Evolutionary conservation across 306 rosid genomes (phyloP).

Genomic region (Begonia peltatifolia): DNA sequence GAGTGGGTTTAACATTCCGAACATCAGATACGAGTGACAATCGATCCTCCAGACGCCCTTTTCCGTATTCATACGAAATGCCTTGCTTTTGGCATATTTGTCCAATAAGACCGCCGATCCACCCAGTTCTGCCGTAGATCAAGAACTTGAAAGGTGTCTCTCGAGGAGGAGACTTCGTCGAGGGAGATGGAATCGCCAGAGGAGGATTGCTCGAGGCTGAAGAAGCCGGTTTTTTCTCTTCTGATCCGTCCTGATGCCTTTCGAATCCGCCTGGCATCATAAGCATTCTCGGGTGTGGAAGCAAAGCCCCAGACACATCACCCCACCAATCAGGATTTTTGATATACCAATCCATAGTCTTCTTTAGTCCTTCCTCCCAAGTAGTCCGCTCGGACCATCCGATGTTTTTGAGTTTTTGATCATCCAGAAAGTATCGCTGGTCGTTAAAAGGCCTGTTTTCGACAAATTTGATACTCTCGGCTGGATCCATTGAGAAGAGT

Average conservation of each 20-base stretch:
- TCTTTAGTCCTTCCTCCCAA: slow-evolving; percentile 35
- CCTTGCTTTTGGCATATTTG: slow-evolving; percentile 28
- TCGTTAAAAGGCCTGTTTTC: slow-evolving; percentile 52
- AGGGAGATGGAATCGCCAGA: neutral
- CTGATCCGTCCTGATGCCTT: slow-evolving; percentile 10
- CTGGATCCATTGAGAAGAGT: slow-evolving; percentile 27
- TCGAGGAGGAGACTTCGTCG: neutral
- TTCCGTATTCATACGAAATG: slow-evolving; percentile 23
- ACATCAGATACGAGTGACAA: slow-evolving; percentile 19
- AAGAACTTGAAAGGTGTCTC: slow-evolving; percentile 22
- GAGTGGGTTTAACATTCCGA: slow-evolving; percentile 29
- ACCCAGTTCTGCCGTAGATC: slow-evolving; percentile 31
- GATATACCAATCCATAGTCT: slow-evolving; percentile 32
- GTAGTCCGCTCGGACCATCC: slow-evolving; percentile 28
- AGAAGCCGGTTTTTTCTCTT: slow-evolving; percentile 1
- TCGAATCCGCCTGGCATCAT: slow-evolving; percentile 23
- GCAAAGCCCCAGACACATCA: slow-evolving; percentile 38
- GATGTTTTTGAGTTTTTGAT: slow-evolving; percentile 26
- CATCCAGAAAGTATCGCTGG: slow-evolving; percentile 49
- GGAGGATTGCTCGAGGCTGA: slow-evolving; percentile 6
- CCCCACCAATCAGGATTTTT: slow-evolving; percentile 42
- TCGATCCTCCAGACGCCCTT: slow-evolving; percentile 18
- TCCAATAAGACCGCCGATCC: slow-evolving; percentile 20
- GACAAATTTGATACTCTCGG: slow-evolving; percentile 27
- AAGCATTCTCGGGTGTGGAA: slow-evolving; percentile 45